Conservation (phyloP, 176 grass and related monocot species). For the Zoysia pacifica region DNA sequence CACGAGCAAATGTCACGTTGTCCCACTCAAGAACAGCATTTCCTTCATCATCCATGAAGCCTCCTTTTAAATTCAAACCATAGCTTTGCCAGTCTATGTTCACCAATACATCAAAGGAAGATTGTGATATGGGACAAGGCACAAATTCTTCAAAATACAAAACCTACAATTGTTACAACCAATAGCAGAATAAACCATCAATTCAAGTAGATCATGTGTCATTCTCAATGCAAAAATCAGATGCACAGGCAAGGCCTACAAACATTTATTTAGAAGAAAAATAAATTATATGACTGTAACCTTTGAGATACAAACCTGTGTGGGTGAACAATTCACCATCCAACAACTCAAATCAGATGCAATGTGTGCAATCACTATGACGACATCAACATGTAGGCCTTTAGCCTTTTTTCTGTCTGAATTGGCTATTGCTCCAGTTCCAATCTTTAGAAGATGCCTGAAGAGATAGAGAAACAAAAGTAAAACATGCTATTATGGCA, state of each 20-base stretch:
- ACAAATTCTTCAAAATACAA: constrained; percentile 65
- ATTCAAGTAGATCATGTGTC: neutral
- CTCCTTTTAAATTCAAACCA: constrained; percentile 64
- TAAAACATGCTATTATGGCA: constrained; percentile 11
- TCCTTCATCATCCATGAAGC: constrained; percentile 52
- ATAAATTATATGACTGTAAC: constrained; percentile 1
- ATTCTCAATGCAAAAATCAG: constrained; percentile 13
- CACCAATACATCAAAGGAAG: constrained; percentile 53
- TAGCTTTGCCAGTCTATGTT: constrained; percentile 67
- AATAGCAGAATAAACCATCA: constrained; percentile 5
- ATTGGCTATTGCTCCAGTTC: constrained; percentile 49
- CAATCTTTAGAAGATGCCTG: constrained; percentile 59
- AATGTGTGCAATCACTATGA: constrained; percentile 48
- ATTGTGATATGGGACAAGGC: constrained; percentile 52
- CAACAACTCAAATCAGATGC: constrained; percentile 46
- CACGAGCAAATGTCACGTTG: constrained; percentile 55
- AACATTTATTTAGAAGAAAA: neutral
- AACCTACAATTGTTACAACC: constrained; percentile 46
- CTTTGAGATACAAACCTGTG: constrained; percentile 50
- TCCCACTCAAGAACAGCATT: constrained; percentile 71
- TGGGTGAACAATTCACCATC: constrained; percentile 42
- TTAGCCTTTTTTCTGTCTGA: constrained; percentile 41
- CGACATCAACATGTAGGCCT: constrained; percentile 48
- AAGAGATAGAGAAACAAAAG: constrained; percentile 20
- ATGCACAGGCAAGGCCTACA: neutral